A percentile compares a stretch with the other conserved stretches of the same genome.
Evolutionary conservation across 139 green algal genomes (phyloP).

Genomic region (Chlorella sp.): DNA sequence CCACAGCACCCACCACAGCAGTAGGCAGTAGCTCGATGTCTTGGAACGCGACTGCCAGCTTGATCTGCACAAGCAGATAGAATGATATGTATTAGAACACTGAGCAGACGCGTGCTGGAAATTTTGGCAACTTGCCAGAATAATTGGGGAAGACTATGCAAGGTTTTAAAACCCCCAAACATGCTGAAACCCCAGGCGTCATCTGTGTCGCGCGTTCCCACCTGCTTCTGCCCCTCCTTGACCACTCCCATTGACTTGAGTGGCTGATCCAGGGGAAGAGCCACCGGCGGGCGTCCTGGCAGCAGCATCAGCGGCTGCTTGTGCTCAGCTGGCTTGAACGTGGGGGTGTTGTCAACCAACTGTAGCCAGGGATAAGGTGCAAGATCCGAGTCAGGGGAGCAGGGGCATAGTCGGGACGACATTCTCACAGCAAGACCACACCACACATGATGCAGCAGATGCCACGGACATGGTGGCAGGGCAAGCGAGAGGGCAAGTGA

Average conservation of each 20-base stretch:
- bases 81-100: background rate
- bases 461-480: background rate
- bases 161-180: background rate
- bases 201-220: background rate
- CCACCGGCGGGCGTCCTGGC: conserved; percentile 14
- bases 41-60: conserved; percentile 16
- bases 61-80: conserved; percentile 10
- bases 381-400: background rate
- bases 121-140: too few relatives aligned
- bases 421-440: background rate
- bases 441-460: background rate
- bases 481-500: background rate
- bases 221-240: conserved; percentile 24
- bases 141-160: too few relatives aligned
- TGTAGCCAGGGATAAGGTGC: background rate
- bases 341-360: conserved; percentile 13
- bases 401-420: background rate
- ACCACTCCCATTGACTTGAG: conserved; percentile 12
- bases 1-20: background rate
- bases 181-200: background rate
- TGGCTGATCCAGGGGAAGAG: conserved; percentile 18
- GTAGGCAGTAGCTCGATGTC: conserved; percentile 33
- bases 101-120: too few relatives aligned
- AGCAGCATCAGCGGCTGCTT: conserved; percentile 28
- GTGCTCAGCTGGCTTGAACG: background rate